Percentiles rank a stretch among this genome's conserved stretches.
Conservation (phyloP, 129 eudicot species). For the Heracleum sosnowskyi region DNA sequence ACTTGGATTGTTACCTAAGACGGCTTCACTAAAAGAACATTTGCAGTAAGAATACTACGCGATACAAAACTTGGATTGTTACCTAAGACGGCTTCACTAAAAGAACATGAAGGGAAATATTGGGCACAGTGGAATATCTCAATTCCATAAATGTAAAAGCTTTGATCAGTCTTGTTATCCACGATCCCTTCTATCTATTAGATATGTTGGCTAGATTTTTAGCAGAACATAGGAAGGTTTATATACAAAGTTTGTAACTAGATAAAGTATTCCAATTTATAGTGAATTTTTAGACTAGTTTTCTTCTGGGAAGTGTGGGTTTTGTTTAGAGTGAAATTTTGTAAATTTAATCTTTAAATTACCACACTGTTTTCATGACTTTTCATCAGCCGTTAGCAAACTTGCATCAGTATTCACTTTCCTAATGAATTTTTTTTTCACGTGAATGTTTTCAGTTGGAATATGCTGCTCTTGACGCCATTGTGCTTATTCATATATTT, state of each 20-base stretch:
- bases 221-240: neutral
- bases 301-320: neutral
- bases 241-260: neutral
- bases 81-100: too few species aligned
- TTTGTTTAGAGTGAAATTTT: neutral
- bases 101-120: too few species aligned
- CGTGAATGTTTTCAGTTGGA: conserved; percentile 54
- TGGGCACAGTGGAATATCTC: neutral
- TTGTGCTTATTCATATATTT: conserved; percentile 83
- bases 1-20: too few species aligned
- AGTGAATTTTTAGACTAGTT: neutral
- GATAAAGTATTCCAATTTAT: neutral
- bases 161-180: neutral
- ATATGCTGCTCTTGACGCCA: conserved; percentile 99
- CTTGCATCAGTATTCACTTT: neutral
- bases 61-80: too few species aligned
- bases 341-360: neutral
- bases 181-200: neutral
- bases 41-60: too few species aligned
- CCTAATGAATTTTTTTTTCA: neutral
- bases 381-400: neutral
- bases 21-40: too few species aligned
- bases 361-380: neutral
- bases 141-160: neutral
- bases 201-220: neutral